Evolutionary conservation across 75 land plant genomes (phyloP).

Genomic region (Selaginella tamariscina): DNA sequence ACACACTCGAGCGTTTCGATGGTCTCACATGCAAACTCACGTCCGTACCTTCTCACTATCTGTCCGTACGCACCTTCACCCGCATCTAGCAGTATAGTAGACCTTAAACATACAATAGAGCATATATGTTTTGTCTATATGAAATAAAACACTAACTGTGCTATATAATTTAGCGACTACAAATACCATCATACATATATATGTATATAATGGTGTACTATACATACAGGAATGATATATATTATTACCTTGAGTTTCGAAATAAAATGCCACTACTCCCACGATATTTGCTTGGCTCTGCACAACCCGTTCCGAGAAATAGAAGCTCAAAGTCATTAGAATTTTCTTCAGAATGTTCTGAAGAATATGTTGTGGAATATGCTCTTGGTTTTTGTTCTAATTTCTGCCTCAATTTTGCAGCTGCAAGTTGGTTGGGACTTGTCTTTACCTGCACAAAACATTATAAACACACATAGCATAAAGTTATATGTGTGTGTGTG

Average conservation of each 20-base stretch:
- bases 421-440: slow-evolving; percentile 25
- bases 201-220: too few species aligned
- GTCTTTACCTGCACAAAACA: too few species aligned
- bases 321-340: slow-evolving; percentile 15
- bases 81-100: slow-evolving; percentile 21
- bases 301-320: slow-evolving; percentile 27
- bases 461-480: too few species aligned
- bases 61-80: slow-evolving; percentile 28
- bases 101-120: not conserved
- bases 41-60: slow-evolving; percentile 19
- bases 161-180: too few species aligned
- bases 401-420: slow-evolving; percentile 19
- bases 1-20: slow-evolving; percentile 18
- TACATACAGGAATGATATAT: too few species aligned
- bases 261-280: slow-evolving; percentile 28
- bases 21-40: not conserved
- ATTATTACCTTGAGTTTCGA: too few species aligned
- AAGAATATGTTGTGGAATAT: too few species aligned
- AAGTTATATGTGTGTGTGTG: too few species aligned
- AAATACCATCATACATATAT: too few species aligned
- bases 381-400: slow-evolving; percentile 4
- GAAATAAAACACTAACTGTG: too few species aligned
- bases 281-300: slow-evolving; percentile 28
- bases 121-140: too few species aligned
- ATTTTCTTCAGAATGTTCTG: too few species aligned